Evolutionary conservation across 1,284 basidiomycete species (phyloP).

Genomic region (Ganoderma lingzhi): DNA sequence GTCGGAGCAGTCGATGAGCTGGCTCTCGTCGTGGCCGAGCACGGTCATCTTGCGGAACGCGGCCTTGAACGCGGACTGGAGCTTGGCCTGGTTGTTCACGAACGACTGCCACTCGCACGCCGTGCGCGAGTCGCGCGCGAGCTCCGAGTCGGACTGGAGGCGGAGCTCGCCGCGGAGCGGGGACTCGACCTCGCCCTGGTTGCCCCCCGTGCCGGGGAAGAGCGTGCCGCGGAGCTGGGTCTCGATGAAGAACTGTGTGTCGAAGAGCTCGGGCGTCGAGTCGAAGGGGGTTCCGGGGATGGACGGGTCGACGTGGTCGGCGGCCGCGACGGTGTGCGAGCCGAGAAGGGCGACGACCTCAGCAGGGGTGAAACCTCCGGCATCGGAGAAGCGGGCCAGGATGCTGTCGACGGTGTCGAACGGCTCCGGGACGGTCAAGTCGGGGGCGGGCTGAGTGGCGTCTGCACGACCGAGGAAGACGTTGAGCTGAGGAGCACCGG

Average conservation of each 20-base stretch:
- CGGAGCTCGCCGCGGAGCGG: constrained; percentile 38
- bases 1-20: constrained; percentile 40
- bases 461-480: constrained; percentile 36
- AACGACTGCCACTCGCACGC: constrained; percentile 44
- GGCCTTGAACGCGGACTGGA: constrained; percentile 39
- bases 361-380: constrained; percentile 34
- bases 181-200: constrained; percentile 35
- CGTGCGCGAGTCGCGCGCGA: constrained; percentile 37
- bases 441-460: constrained; percentile 39
- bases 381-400: constrained; percentile 28
- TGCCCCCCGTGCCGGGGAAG: constrained; percentile 37
- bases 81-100: constrained; percentile 42
- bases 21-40: constrained; percentile 40
- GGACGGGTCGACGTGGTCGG: constrained; percentile 32
- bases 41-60: constrained; percentile 44
- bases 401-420: constrained; percentile 37
- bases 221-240: constrained; percentile 37
- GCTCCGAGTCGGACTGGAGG: constrained; percentile 42
- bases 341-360: constrained; percentile 34
- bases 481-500: constrained; percentile 39
- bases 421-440: constrained; percentile 39
- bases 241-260: constrained; percentile 34
- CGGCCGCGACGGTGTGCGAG: constrained; percentile 31
- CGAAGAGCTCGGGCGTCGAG: constrained; percentile 31
- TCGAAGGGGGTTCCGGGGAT: constrained; percentile 33